phyloP scores from a whole-genome alignment of 805 yeast genomes.

The Priceomyces fermenticarens region DNA sequence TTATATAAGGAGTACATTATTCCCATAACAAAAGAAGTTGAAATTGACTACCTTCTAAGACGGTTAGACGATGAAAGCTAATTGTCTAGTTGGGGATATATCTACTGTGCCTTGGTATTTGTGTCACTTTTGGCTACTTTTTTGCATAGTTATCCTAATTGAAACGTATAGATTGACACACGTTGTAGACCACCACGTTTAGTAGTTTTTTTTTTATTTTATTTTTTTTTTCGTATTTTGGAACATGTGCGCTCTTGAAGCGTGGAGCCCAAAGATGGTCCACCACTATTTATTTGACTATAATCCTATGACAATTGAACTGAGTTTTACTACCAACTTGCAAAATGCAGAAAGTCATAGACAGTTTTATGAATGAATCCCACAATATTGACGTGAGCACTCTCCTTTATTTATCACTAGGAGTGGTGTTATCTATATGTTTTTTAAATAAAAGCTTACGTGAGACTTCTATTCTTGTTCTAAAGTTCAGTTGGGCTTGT shows the following conservation, averaged over 20 bases:
- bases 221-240: neutral
- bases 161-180: neutral
- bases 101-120: too few species aligned
- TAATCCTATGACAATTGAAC: neutral
- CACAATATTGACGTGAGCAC: too few species aligned
- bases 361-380: too few species aligned
- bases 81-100: neutral
- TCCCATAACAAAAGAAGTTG: constrained; percentile 93
- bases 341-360: too few species aligned
- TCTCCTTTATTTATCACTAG: too few species aligned
- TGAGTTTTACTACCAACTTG: too few species aligned
- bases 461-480: too few species aligned
- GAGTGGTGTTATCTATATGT: too few species aligned
- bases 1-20: constrained; percentile 87
- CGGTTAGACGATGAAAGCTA: constrained; percentile 63
- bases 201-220: neutral
- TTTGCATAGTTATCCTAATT: too few species aligned
- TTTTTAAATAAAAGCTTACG: too few species aligned
- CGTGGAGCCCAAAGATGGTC: neutral
- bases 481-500: constrained; percentile 45
- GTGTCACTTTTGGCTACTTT: too few species aligned
- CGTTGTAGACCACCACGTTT: neutral
- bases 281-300: neutral
- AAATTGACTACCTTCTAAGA: constrained; percentile 83
- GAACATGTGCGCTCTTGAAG: constrained; percentile 1